Evolutionary conservation across 2,329 filamentous ascomycete genomes (phyloP).

Genomic region (Penicillium decumbens): DNA sequence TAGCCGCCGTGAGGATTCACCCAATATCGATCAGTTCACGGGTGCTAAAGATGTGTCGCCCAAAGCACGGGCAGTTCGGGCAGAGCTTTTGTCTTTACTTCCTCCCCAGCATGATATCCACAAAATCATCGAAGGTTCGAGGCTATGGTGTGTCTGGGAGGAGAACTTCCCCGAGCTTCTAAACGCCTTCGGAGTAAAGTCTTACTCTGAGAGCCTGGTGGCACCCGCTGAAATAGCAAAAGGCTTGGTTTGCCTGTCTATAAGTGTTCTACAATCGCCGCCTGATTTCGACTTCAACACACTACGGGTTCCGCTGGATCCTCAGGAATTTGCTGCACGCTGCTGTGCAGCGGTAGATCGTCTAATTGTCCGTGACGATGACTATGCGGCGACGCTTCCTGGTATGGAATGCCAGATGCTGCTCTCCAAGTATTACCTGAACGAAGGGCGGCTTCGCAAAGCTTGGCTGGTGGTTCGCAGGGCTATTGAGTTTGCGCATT

Average conservation of each 20-base stretch:
- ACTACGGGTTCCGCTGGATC: constrained; percentile 37
- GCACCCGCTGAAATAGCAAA: constrained; percentile 40
- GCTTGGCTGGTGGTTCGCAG: constrained; percentile 52
- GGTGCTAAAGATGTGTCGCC: constrained; percentile 24
- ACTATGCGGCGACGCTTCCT: constrained; percentile 49
- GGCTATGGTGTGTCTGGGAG: constrained; percentile 33
- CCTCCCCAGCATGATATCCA: constrained; percentile 31
- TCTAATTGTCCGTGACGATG: constrained; percentile 49
- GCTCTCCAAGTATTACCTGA: constrained; percentile 51
- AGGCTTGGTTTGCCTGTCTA: constrained; percentile 43
- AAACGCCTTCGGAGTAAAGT: constrained; percentile 3
- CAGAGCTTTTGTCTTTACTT: constrained; percentile 33
- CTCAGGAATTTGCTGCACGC: constrained; percentile 43
- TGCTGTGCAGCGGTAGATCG: constrained; percentile 47
- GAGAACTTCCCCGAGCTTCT: constrained; percentile 33
- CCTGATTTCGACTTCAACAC: constrained; percentile 35
- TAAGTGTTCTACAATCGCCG: constrained; percentile 43
- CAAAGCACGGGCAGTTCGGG: constrained; percentile 25
- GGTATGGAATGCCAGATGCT: constrained; percentile 52
- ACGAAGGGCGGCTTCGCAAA: constrained; percentile 53
- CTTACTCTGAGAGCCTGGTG: constrained; percentile 18
- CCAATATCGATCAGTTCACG: constrained; percentile 22
- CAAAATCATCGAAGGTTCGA: constrained; percentile 29
- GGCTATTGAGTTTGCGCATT: constrained; percentile 50
- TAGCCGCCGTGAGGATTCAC: constrained; percentile 27